These are phyloP conservation scores for Corinectria fuckeliana DNA, from an alignment of 2,329 filamentous ascomycete species.

Conservation along the genomic window DNA sequence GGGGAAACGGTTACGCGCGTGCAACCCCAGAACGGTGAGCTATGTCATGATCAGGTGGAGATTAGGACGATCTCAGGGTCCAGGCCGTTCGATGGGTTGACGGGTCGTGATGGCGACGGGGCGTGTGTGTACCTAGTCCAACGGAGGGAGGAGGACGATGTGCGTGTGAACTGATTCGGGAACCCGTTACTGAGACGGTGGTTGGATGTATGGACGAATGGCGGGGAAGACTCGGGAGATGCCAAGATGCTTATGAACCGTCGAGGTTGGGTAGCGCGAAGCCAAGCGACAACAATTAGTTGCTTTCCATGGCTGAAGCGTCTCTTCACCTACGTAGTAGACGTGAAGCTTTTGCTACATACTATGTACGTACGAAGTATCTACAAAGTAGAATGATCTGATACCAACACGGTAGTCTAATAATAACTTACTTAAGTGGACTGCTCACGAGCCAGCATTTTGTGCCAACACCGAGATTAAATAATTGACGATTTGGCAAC, in stretches of 20 bases:
- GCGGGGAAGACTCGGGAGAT: background rate
- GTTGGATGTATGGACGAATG: background rate
- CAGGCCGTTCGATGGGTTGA: conserved; percentile 36
- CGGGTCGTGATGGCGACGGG: conserved; percentile 28
- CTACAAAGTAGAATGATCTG: no score
- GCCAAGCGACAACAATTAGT: background rate
- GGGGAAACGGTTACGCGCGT: conserved; percentile 25
- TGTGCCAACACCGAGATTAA: background rate
- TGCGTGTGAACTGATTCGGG: conserved; percentile 4
- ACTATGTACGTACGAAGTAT: no score
- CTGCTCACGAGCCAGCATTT: no score
- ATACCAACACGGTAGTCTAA: no score
- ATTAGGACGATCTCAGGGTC: conserved; percentile 37
- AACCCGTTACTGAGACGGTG: conserved; percentile 29
- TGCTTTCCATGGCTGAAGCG: no score
- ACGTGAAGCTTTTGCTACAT: no score
- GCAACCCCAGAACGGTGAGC: conserved; percentile 29
- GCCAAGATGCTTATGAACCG: background rate
- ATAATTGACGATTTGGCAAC: background rate
- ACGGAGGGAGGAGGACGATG: background rate
- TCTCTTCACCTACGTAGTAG: no score
- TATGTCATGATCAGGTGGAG: conserved; percentile 30
- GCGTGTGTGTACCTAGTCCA: conserved; percentile 23
- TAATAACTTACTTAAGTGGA: no score
- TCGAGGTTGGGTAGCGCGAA: background rate